Evolutionary conservation across 2,329 filamentous ascomycete species (phyloP), one percentile per base, ranked within the genome.

Genomic region (Zasmidium citrigriseum): DNA sequence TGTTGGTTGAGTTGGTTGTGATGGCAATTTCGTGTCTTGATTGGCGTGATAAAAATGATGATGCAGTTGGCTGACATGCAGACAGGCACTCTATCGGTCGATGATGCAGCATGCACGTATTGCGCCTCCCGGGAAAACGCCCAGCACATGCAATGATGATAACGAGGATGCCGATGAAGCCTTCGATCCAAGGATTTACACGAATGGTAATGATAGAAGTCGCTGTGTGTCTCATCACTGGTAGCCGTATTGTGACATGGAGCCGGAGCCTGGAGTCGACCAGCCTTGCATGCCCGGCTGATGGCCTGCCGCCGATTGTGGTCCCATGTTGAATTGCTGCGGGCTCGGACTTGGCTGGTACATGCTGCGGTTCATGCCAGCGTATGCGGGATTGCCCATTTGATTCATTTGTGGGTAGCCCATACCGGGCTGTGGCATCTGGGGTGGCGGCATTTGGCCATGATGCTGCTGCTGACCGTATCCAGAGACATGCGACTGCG

Each of bases 241-340:
- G 54, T 64, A 64, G 18, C 54, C 58, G 47, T 65, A 65, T 66
- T 77, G 77, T 56, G 76, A 72, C 66, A 75, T 76, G 44, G 70
- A 67, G 48, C 67, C 67, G 41, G 66, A 68, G n/a, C 72, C 73
- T 50, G 77, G 75, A 58, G 76, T 75, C 52, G 78, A 73, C 80
- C 79, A 82, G 45, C 78, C 78, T 62, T 79, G 79, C 79, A 82
- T 81, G 41, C 78, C 76, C n/a, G 78, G 77, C 64, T 82, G 80
- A 61, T 77, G 77, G 27, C 72, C 73, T 69, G 79, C 76, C 49
- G 63, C 67, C 4, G 67, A 66, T 55, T 72, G 67, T 38, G 64
- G 57, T 25, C 64, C 62, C 67, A 73, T 71, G 55, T 63, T 64
- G 68, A 76, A 80, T 47, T 80, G 73, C 52, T 68, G 64, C 20